Conservation (phyloP, 139 green algal genomes). For the Coelastrella sp. region DNA sequence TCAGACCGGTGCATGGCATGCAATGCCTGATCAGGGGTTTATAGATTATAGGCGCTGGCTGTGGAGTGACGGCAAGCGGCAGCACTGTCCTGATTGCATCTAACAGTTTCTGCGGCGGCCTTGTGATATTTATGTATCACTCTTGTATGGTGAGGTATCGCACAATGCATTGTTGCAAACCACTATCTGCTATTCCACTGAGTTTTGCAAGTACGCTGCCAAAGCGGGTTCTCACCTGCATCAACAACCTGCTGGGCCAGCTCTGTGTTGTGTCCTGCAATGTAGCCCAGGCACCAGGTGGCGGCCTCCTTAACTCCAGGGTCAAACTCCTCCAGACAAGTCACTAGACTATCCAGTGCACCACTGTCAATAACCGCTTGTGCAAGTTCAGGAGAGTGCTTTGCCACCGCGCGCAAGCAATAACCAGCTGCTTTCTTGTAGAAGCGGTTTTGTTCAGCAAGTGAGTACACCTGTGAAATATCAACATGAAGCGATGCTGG, state of each 20-base stretch:
- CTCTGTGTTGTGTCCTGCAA: constrained; percentile 86
- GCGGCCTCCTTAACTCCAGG: constrained; percentile 88
- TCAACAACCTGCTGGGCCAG: constrained; percentile 78
- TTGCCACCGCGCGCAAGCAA: constrained; percentile 86
- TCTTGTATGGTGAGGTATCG: too few species aligned
- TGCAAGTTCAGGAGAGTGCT: constrained; percentile 85
- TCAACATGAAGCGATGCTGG: neutral
- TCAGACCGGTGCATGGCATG: too few species aligned
- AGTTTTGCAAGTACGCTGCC: too few species aligned
- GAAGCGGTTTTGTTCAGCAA: constrained; percentile 86
- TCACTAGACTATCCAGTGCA: constrained; percentile 81
- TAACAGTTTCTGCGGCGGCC: too few species aligned
- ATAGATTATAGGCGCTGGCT: too few species aligned
- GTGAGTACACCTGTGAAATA: constrained; percentile 74
- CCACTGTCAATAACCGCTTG: constrained; percentile 86
- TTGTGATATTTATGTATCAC: too few species aligned
- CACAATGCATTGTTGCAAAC: too few species aligned
- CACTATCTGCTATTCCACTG: too few species aligned
- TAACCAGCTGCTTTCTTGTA: constrained; percentile 91
- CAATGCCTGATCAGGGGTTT: too few species aligned
- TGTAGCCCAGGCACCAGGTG: constrained; percentile 88
- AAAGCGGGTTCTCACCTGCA: neutral
- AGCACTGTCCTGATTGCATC: too few species aligned
- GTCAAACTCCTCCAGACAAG: constrained; percentile 93
- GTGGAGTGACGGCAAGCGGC: too few species aligned